Evolutionary conservation across 257 asterid genomes (phyloP).

Genomic region (Capsicum rhomboideum): DNA sequence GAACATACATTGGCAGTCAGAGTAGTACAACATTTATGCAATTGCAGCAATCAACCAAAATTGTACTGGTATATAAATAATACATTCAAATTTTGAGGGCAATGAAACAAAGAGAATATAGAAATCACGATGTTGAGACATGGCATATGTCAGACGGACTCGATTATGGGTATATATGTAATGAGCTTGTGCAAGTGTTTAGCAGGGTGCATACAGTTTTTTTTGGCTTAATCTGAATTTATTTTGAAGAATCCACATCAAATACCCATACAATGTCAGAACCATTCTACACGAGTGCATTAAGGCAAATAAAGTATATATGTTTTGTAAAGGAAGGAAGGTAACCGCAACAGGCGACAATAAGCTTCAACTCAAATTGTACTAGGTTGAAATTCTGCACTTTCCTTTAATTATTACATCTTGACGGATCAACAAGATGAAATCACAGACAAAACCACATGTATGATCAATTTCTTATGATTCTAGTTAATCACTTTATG

Average conservation of each 20-base stretch:
- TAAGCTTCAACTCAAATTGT: not conserved
- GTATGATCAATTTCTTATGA: not conserved
- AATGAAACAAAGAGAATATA: not conserved
- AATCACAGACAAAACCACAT: not conserved
- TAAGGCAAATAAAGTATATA: not conserved
- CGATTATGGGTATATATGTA: not conserved
- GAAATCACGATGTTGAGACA: not conserved
- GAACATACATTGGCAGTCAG: constrained; percentile 34
- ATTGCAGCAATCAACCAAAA: constrained; percentile 13
- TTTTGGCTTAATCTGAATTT: not conserved
- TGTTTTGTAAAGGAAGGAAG: not conserved
- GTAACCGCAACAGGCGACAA: not conserved
- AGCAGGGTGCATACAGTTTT: not conserved
- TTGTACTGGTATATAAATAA: not conserved
- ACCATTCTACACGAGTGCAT: not conserved
- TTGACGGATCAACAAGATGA: not conserved
- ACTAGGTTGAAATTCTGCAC: not conserved
- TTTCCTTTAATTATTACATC: not conserved
- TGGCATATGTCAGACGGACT: not conserved
- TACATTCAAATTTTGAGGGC: not conserved
- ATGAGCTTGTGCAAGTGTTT: not conserved
- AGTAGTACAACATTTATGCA: constrained; percentile 10
- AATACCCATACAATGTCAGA: not conserved
- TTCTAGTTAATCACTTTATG: not conserved
- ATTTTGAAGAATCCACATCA: not conserved